phyloP scores from a whole-genome alignment of 768 basidiomycete genomes.

The Lactarius evosmus region DNA sequence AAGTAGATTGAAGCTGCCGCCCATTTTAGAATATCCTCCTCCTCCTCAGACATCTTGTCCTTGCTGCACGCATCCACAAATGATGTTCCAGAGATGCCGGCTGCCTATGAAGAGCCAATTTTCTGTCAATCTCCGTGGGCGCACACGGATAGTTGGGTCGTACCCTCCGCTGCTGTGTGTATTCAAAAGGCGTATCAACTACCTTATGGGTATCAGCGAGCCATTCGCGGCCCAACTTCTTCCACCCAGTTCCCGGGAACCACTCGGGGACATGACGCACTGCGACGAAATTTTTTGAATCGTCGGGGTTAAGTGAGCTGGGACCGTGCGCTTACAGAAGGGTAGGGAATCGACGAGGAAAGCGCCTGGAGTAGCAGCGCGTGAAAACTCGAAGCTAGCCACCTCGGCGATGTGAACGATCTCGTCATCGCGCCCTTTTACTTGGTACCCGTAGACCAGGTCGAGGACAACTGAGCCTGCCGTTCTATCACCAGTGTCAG shows the following conservation, averaged over 20 bases:
- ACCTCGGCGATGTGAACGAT: constrained; percentile 18
- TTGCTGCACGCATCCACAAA: neutral
- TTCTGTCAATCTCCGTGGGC: neutral
- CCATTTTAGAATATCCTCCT: constrained; percentile 9
- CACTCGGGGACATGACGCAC: constrained; percentile 30
- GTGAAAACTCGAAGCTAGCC: neutral
- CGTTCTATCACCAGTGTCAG: neutral
- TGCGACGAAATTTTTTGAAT: neutral
- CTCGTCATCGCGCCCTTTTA: constrained; percentile 25
- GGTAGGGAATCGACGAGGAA: constrained; percentile 18
- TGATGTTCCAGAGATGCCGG: neutral
- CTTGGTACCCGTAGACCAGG: constrained; percentile 30
- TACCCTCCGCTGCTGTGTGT: constrained; percentile 22
- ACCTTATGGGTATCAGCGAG: neutral
- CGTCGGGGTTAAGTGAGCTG: neutral
- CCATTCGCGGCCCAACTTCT: constrained; percentile 23
- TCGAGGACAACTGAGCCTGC: constrained; percentile 29
- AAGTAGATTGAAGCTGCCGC: constrained; percentile 3
- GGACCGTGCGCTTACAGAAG: constrained; percentile 1
- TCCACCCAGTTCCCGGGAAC: constrained; percentile 32
- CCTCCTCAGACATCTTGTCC: neutral
- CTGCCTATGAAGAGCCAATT: neutral
- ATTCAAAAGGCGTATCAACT: constrained; percentile 17
- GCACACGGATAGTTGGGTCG: neutral
- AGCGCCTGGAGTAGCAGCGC: constrained; percentile 2